Evolutionary conservation across 495 filamentous ascomycete genomes (phyloP).

Genomic region (Penicillium pancosmium): DNA sequence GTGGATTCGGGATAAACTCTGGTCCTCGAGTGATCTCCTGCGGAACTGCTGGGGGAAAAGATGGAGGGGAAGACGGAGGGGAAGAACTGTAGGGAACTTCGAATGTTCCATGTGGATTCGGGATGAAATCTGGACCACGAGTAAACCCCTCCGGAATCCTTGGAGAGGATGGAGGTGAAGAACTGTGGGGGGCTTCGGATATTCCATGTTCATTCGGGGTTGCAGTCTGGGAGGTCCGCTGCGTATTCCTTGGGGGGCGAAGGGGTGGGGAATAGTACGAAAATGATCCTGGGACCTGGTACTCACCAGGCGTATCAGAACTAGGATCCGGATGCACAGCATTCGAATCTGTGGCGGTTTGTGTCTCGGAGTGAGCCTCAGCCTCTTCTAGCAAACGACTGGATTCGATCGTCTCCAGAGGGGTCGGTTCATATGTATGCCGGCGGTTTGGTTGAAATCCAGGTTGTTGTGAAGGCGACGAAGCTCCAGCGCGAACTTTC

Average conservation of each 20-base stretch:
- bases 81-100: background rate
- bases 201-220: background rate
- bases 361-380: background rate
- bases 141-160: background rate
- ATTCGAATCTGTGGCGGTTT: background rate
- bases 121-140: background rate
- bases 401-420: slow-evolving; percentile 15
- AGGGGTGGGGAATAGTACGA: background rate
- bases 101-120: background rate
- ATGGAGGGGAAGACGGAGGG: background rate
- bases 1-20: background rate
- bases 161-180: background rate
- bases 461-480: slow-evolving; percentile 6
- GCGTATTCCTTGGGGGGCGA: background rate
- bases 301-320: background rate
- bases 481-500: background rate
- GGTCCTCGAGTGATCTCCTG: background rate
- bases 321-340: background rate
- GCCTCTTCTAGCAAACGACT: slow-evolving; percentile 6
- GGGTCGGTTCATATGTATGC: slow-evolving; percentile 4
- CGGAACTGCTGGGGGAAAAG: background rate
- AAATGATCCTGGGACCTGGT: background rate
- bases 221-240: background rate
- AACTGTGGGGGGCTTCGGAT: background rate
- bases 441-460: slow-evolving; percentile 13